phyloP scores from a whole-genome alignment of 1,284 basidiomycete genomes.

The Pisolithus thermaeus region DNA sequence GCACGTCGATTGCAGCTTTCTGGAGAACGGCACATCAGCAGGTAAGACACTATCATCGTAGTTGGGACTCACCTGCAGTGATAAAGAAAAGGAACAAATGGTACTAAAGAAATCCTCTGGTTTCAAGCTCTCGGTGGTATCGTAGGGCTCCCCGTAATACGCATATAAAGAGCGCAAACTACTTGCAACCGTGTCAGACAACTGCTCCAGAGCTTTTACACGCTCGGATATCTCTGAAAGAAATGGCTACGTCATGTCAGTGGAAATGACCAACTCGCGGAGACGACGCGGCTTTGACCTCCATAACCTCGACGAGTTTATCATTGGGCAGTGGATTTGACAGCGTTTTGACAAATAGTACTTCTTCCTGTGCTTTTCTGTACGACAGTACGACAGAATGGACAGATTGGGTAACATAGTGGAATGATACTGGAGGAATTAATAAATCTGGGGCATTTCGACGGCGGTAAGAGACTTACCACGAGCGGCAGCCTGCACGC shows the following conservation, averaged over 20 bases:
- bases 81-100: slow-evolving; percentile 67
- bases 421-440: slow-evolving; percentile 58
- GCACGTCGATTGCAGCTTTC: slow-evolving; percentile 75
- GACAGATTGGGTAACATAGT: slow-evolving; percentile 56
- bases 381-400: slow-evolving; percentile 55
- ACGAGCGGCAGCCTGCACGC: slow-evolving; percentile 77
- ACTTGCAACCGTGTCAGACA: slow-evolving; percentile 49
- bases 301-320: slow-evolving; percentile 61
- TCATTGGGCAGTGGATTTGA: slow-evolving; percentile 41
- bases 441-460: background rate
- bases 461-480: slow-evolving; percentile 37
- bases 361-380: slow-evolving; percentile 52
- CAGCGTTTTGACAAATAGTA: slow-evolving; percentile 37
- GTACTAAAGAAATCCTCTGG: slow-evolving; percentile 78
- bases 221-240: slow-evolving; percentile 41
- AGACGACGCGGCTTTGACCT: slow-evolving; percentile 35
- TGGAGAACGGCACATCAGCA: slow-evolving; percentile 23
- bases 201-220: slow-evolving; percentile 60
- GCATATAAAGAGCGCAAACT: slow-evolving; percentile 55
- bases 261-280: background rate
- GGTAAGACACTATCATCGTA: background rate
- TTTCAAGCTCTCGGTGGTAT: slow-evolving; percentile 56
- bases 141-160: slow-evolving; percentile 72
- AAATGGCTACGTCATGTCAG: slow-evolving; percentile 47
- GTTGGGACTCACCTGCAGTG: slow-evolving; percentile 49